Base-by-base conservation (phyloP, 768 basidiomycete genomes). In the Rhodotorula toruloides region DNA sequence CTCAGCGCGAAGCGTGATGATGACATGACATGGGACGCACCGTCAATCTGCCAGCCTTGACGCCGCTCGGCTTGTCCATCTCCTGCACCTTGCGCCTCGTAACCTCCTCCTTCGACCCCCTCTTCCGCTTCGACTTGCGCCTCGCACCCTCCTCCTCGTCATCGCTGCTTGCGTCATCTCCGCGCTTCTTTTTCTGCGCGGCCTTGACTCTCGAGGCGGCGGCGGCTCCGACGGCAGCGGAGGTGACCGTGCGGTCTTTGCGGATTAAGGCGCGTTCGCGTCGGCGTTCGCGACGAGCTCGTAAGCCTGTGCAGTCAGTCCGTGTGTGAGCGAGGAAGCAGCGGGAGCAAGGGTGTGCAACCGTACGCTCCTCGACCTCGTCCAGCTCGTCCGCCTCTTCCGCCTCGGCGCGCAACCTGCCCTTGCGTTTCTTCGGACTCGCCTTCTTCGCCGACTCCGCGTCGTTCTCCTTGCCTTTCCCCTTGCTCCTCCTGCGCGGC, bases 301-400 rank as follows among this genome's bases (percentile, higher is more conserved):
- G 61, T 8, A 70, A 58, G 19, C 64, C 69, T 70, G 52, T 32
- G 1, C 0, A 4, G 4, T 11, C 29, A 40, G 17, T 40, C 25
- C 4, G 16, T 9, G 8, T 4, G 12, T 40, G 17, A 19, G 42
- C 32, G 29, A 21, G 48, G n/a, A 17, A 40, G 19, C 16, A 17
- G 2, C 2, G 17, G 21, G n/a, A n/a, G 34, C 21, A 27, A n/a
- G 50, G 0, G 21, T 43, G 1, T 5, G 22, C 16, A 19, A 17
- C 52, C 69, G 58, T 27, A 70, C 69, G 64, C 21, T 63, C 65
- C 42, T 63, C 63, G 12, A 53, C 25, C 39, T 70, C 69, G 7
- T 32, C 54, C 17, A 54, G 56, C 44, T 66, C 60, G 21, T 55
- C 52, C 25, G 47, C 40, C 21, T 39, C 54, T 37, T 40, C 39